These are phyloP conservation scores for Annulohypoxylon bovei DNA, from an alignment of 495 filamentous ascomycete species.

Conservation along the genomic window DNA sequence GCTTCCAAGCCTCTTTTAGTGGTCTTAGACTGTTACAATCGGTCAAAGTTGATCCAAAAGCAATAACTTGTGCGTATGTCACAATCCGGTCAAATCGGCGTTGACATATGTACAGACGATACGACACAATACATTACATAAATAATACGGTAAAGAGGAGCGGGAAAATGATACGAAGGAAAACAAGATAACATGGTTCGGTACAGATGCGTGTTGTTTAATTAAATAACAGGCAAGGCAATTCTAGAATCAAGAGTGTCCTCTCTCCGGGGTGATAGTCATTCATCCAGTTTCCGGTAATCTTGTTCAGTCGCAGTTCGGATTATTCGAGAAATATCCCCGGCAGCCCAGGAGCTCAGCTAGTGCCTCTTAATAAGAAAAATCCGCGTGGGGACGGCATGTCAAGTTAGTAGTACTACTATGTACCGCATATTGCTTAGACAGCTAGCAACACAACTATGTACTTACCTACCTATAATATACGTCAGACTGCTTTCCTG, in stretches of 20 bases:
- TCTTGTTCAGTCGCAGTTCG: slow-evolving; percentile 27
- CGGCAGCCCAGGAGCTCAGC: slow-evolving; percentile 13
- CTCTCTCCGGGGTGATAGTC: slow-evolving; percentile 11
- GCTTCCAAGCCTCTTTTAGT: slow-evolving; percentile 21
- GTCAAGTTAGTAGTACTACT: slow-evolving; percentile 9
- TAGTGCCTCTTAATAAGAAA: slow-evolving; percentile 18
- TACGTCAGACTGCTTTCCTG: slow-evolving; percentile 19
- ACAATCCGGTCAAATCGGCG: slow-evolving; percentile 16
- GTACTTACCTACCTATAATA: not conserved
- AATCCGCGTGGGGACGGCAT: slow-evolving; percentile 18
- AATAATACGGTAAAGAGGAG: slow-evolving; percentile 7
- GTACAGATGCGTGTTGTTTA: slow-evolving; percentile 10
- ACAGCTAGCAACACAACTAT: not conserved
- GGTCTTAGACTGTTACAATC: slow-evolving; percentile 20
- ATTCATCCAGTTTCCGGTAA: slow-evolving; percentile 29
- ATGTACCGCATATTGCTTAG: not conserved
- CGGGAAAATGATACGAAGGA: slow-evolving; percentile 2
- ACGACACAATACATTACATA: slow-evolving; percentile 14
- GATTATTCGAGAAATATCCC: slow-evolving; percentile 14
- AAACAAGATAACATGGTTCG: not conserved
- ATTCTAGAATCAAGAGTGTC: slow-evolving; percentile 2
- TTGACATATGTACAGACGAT: slow-evolving; percentile 15
- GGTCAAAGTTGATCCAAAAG: slow-evolving; percentile 22
- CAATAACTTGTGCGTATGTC: slow-evolving; percentile 26
- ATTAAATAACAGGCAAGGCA: slow-evolving; percentile 31